Conservation (phyloP, 163 green algal genomes). For the Coccomyxa subellipsoidea region DNA sequence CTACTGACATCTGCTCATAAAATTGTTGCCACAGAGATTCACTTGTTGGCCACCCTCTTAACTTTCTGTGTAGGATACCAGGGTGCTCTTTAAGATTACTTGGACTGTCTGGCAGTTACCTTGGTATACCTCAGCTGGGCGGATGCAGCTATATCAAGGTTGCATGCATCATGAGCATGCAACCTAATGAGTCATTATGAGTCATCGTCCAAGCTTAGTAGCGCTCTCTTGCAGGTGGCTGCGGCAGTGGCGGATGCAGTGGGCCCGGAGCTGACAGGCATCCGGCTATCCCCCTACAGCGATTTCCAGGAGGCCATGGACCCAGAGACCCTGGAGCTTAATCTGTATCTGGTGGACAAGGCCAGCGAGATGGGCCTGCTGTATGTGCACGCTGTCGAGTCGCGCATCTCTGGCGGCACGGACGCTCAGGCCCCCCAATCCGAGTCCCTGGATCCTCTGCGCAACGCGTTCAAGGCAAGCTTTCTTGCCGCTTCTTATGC, state of each 20-base stretch:
- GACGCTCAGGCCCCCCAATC: not conserved
- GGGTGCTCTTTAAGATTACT: no score
- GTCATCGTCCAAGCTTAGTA: not conserved
- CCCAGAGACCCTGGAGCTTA: conserved; percentile 29
- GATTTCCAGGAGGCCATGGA: not conserved
- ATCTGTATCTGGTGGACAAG: conserved; percentile 61
- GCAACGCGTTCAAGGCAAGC: not conserved
- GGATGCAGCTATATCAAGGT: not conserved
- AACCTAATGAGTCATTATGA: no score
- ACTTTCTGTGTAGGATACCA: no score
- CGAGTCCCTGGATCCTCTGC: not conserved
- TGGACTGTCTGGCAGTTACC: not conserved
- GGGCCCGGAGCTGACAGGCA: conserved; percentile 51
- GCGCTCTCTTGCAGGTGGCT: not conserved
- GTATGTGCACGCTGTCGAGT: conserved; percentile 76
- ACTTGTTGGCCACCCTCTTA: not conserved
- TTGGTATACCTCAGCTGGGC: not conserved
- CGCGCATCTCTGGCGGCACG: conserved; percentile 14
- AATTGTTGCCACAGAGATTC: not conserved
- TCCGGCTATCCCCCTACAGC: conserved; percentile 67
- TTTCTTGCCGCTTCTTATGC: not conserved
- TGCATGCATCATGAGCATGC: no score
- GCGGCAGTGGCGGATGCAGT: conserved; percentile 38
- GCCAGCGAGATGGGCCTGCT: conserved; percentile 57
- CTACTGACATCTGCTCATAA: not conserved